Evolutionary conservation across 2,329 filamentous ascomycete genomes (phyloP).

Genomic region (Seiridium unicorne): DNA sequence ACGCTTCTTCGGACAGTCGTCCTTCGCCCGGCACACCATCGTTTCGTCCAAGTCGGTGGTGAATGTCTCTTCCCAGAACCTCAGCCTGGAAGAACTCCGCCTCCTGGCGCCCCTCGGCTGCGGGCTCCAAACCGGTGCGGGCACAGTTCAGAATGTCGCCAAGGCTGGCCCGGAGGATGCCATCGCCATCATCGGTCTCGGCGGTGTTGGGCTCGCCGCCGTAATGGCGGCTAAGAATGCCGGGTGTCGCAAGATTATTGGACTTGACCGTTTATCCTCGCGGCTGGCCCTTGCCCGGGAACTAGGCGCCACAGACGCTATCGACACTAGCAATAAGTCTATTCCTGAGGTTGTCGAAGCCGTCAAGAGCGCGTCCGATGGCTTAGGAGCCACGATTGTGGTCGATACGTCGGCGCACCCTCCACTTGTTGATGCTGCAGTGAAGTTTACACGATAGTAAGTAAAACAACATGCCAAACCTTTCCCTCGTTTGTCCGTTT

Average conservation of each 20-base stretch:
- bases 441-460: slow-evolving; percentile 37
- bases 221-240: slow-evolving; percentile 9
- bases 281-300: slow-evolving; percentile 64
- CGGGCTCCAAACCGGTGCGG: slow-evolving; percentile 9
- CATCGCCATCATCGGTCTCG: slow-evolving; percentile 10
- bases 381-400: slow-evolving; percentile 41
- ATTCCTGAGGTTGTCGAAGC: slow-evolving; percentile 45
- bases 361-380: slow-evolving; percentile 43
- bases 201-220: slow-evolving; percentile 11
- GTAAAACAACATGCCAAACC: too few relatives aligned
- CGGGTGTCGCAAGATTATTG: slow-evolving; percentile 8
- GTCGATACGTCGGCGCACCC: slow-evolving; percentile 49
- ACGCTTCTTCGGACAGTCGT: slow-evolving; percentile 21
- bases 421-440: slow-evolving; percentile 36
- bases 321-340: slow-evolving; percentile 22
- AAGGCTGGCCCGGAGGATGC: slow-evolving; percentile 5
- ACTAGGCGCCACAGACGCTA: slow-evolving; percentile 54
- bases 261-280: slow-evolving; percentile 66
- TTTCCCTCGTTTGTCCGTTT: too few relatives aligned
- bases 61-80: slow-evolving; percentile 3
- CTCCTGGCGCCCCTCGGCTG: slow-evolving; percentile 10
- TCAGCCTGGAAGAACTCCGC: slow-evolving; percentile 10
- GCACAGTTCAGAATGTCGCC: slow-evolving; percentile 11
- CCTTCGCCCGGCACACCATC: slow-evolving; percentile 10
- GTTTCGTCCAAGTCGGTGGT: slow-evolving; percentile 9